Evolutionary conservation across 257 asterid species (phyloP).

Genomic region (Perilla frutescens): DNA sequence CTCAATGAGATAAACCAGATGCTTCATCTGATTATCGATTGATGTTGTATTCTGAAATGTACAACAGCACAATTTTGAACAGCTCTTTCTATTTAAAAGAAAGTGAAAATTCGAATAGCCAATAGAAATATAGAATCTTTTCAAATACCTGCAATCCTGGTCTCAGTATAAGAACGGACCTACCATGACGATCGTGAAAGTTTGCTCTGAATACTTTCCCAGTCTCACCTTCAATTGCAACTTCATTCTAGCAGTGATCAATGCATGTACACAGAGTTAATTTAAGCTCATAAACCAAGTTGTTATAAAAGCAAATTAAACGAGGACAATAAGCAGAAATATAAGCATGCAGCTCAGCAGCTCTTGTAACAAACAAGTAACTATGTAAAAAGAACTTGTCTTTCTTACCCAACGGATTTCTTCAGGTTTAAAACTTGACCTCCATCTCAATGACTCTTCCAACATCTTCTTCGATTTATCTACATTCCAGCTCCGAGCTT

Average conservation of each 20-base stretch:
- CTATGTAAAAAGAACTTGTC: neutral
- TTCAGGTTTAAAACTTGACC: slow-evolving; percentile 83
- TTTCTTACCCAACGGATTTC: slow-evolving; percentile 93
- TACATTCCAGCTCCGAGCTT: slow-evolving; percentile 84
- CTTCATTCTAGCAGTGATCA: slow-evolving; percentile 62
- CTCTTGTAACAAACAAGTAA: slow-evolving; percentile 1
- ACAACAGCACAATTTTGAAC: neutral
- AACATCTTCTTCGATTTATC: slow-evolving; percentile 91
- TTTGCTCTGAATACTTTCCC: slow-evolving; percentile 85
- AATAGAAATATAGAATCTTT: neutral
- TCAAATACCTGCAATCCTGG: slow-evolving; percentile 83
- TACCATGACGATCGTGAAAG: slow-evolving; percentile 84
- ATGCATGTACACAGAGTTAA: slow-evolving; percentile 5
- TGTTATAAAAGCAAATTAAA: neutral
- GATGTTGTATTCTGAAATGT: slow-evolving; percentile 76
- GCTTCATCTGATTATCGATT: slow-evolving; percentile 81
- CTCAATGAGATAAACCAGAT: slow-evolving; percentile 87
- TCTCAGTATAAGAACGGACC: slow-evolving; percentile 86
- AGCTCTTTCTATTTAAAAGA: neutral
- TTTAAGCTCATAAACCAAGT: slow-evolving; percentile 15
- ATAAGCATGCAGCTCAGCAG: slow-evolving; percentile 5
- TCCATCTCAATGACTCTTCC: slow-evolving; percentile 92
- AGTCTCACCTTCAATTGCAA: slow-evolving; percentile 87
- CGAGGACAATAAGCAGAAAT: neutral
- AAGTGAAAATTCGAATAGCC: slow-evolving; percentile 11